A percentile compares a stretch with the other conserved stretches of the same genome.
phyloP scores from a whole-genome alignment of 345 rosid genomes.

The Eucalyptus erythrocorys region DNA sequence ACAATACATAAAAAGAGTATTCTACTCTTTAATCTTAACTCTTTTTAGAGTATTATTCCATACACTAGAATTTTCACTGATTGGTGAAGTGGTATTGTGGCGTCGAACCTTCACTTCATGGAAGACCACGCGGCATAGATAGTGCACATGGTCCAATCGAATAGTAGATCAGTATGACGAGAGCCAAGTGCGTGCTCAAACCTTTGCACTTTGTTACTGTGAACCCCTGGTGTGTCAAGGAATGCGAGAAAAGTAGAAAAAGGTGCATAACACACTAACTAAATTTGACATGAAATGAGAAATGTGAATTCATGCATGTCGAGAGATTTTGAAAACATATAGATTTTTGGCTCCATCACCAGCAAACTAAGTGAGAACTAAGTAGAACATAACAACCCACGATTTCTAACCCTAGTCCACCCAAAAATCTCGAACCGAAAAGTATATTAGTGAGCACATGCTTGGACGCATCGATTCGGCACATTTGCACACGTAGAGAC shows the following conservation, averaged over 20 bases:
- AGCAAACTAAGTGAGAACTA: background rate
- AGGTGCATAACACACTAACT: background rate
- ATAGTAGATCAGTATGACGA: background rate
- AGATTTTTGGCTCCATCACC: background rate
- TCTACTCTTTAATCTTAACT: background rate
- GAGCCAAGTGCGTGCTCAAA: background rate
- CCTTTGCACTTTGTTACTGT: background rate
- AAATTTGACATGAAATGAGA: background rate
- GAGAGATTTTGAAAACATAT: background rate
- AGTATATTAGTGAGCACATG: background rate
- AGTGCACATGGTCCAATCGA: background rate
- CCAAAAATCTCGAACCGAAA: background rate
- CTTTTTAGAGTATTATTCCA: background rate
- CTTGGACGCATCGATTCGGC: background rate
- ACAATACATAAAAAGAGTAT: background rate
- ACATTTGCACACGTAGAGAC: background rate
- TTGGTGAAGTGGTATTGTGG: background rate
- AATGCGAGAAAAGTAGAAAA: background rate
- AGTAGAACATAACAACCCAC: background rate
- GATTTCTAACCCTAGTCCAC: background rate
- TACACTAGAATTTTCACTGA: background rate
- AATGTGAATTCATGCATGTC: background rate
- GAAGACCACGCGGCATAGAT: background rate
- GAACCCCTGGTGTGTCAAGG: background rate
- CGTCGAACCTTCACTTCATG: background rate